Conservation (phyloP, 2,329 filamentous ascomycete genomes). For the Tolypocladium tropicale region DNA sequence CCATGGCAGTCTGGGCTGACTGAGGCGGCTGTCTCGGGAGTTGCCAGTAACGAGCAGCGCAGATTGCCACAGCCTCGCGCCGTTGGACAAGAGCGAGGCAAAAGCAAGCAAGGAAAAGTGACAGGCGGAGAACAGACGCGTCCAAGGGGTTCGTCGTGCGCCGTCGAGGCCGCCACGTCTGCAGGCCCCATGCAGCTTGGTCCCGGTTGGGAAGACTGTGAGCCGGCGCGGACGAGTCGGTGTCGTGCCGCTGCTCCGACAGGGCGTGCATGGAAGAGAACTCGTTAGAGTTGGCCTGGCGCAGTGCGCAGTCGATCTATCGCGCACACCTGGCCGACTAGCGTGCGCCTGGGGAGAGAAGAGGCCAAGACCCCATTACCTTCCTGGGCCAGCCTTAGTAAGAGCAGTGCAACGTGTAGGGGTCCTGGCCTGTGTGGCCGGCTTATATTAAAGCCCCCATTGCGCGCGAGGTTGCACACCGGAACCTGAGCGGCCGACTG, state of each 20-base stretch:
- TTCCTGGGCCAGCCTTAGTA: too few species aligned
- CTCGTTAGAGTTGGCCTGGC: neutral
- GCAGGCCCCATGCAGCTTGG: neutral
- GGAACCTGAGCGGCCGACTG: too few species aligned
- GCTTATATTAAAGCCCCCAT: neutral
- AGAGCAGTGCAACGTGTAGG: too few species aligned
- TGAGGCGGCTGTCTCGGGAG: neutral
- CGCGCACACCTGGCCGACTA: neutral
- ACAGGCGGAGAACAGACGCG: neutral
- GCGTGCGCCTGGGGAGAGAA: too few species aligned
- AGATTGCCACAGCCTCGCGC: neutral
- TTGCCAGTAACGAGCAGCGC: neutral
- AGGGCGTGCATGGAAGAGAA: neutral
- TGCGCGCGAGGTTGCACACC: neutral
- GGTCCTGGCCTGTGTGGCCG: too few species aligned
- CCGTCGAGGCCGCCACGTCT: neutral
- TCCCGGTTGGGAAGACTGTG: neutral
- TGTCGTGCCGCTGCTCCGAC: neutral
- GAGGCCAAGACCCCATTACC: too few species aligned
- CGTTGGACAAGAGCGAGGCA: neutral
- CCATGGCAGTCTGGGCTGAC: neutral
- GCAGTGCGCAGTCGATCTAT: neutral
- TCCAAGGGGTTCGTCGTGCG: neutral
- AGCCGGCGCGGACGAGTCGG: neutral
- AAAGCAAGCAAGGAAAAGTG: neutral